Conservation (phyloP, 768 basidiomycete genomes). For the Fomitopsis serialis region DNA sequence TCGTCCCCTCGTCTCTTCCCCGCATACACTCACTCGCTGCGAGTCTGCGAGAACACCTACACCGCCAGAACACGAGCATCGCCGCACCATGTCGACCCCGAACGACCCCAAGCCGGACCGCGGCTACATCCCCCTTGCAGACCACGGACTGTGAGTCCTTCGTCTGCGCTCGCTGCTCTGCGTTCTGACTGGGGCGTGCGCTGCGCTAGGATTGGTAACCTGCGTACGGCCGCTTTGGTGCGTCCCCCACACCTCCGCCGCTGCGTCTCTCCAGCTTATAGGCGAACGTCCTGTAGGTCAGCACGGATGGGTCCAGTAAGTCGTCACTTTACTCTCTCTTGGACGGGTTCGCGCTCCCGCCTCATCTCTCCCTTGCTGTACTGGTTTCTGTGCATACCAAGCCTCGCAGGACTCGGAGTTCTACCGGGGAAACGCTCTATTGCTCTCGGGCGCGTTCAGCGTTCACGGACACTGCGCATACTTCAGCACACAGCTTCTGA, state of each 20-base stretch:
- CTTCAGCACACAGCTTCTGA: too few relatives aligned
- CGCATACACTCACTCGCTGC: too few relatives aligned
- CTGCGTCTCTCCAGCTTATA: neutral
- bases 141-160: slow-evolving; percentile 66
- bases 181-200: neutral
- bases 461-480: too few relatives aligned
- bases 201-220: slow-evolving; percentile 65
- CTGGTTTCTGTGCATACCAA: too few relatives aligned
- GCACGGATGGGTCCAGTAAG: slow-evolving; percentile 76
- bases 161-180: neutral
- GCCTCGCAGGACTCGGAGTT: too few relatives aligned
- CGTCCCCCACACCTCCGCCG: slow-evolving; percentile 11
- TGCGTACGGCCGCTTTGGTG: slow-evolving; percentile 75
- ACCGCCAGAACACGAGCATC: too few relatives aligned
- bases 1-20: too few relatives aligned
- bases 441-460: too few relatives aligned
- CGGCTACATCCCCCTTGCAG: slow-evolving; percentile 70
- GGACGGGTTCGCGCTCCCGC: too few relatives aligned
- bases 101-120: slow-evolving; percentile 52
- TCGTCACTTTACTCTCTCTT: slow-evolving; percentile 8
- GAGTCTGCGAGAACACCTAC: too few relatives aligned
- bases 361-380: too few relatives aligned
- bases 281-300: slow-evolving; percentile 37
- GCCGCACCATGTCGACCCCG: slow-evolving; percentile 32
- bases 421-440: too few relatives aligned